Evolutionary conservation across 129 eudicot species (phyloP).

Genomic region (Flaveria bidentis): DNA sequence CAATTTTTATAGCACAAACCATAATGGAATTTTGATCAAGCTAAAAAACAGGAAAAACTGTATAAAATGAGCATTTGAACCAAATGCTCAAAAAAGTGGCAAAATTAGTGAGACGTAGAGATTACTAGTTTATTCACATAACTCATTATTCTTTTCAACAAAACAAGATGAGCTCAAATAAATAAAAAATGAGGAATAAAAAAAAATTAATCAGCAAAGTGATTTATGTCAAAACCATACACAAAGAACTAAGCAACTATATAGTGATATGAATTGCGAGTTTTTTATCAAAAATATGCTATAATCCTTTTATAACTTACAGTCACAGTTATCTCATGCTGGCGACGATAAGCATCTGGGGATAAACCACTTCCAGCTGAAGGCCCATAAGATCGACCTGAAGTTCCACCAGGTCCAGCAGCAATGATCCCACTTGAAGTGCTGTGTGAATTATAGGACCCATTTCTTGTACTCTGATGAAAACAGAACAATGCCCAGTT

Average conservation of each 20-base stretch:
- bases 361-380: constrained; percentile 59
- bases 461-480: constrained; percentile 41
- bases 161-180: not conserved
- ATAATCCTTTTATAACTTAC: constrained; percentile 44
- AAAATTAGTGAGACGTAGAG: not conserved
- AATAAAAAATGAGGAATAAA: not conserved
- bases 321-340: constrained; percentile 82
- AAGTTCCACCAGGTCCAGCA: constrained; percentile 37
- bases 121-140: not conserved
- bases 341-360: constrained; percentile 66
- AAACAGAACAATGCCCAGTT: constrained; percentile 3
- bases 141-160: not conserved
- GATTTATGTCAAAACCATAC: not conserved
- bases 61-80: not conserved
- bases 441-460: constrained; percentile 36
- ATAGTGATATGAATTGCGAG: not conserved
- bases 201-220: not conserved
- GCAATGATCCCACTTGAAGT: constrained; percentile 33
- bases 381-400: constrained; percentile 35
- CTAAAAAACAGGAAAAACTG: not conserved
- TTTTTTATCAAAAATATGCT: not conserved
- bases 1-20: not conserved
- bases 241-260: not conserved
- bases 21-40: not conserved
- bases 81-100: not conserved